Conservation (phyloP, 176 grass and related monocot species). For the Aegilops sharonensis region DNA sequence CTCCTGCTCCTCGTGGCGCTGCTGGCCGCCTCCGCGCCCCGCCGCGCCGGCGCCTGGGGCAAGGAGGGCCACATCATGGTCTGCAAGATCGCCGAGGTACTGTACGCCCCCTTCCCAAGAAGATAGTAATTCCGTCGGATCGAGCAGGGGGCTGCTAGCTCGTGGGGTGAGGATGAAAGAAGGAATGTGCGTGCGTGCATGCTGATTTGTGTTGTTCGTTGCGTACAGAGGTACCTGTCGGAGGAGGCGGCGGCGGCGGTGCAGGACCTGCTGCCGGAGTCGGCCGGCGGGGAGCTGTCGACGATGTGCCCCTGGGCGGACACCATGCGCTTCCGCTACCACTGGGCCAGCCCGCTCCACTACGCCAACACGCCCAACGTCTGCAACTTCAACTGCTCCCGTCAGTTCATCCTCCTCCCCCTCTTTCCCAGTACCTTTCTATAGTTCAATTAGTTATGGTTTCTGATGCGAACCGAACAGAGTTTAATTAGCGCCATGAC, state of each 20-base stretch:
- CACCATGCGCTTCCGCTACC: conserved; percentile 55
- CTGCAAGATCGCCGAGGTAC: conserved; percentile 90
- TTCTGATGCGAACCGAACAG: background rate
- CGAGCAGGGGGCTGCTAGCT: background rate
- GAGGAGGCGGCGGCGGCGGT: conserved; percentile 62
- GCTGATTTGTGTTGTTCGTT: background rate
- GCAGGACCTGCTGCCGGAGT: conserved; percentile 62
- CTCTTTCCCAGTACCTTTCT: background rate
- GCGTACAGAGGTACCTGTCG: conserved; percentile 57
- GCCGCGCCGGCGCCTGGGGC: conserved; percentile 55
- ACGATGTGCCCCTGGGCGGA: conserved; percentile 89
- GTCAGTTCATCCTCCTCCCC: conserved; percentile 7
- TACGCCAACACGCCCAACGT: conserved; percentile 73
- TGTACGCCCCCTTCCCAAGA: too few species aligned
- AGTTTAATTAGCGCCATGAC: background rate
- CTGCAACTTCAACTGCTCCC: conserved; percentile 71
- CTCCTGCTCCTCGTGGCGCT: conserved; percentile 33
- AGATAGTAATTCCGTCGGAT: background rate
- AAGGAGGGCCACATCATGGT: conserved; percentile 95
- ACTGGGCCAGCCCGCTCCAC: conserved; percentile 84
- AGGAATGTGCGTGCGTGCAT: background rate
- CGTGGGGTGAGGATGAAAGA: too few species aligned
- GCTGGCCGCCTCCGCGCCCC: conserved; percentile 3
- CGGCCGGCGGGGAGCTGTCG: conserved; percentile 67
- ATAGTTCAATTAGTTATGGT: background rate